These are phyloP conservation scores for Suillus hirtellus DNA, from an alignment of 768 basidiomycete species.

Conservation along the genomic window DNA sequence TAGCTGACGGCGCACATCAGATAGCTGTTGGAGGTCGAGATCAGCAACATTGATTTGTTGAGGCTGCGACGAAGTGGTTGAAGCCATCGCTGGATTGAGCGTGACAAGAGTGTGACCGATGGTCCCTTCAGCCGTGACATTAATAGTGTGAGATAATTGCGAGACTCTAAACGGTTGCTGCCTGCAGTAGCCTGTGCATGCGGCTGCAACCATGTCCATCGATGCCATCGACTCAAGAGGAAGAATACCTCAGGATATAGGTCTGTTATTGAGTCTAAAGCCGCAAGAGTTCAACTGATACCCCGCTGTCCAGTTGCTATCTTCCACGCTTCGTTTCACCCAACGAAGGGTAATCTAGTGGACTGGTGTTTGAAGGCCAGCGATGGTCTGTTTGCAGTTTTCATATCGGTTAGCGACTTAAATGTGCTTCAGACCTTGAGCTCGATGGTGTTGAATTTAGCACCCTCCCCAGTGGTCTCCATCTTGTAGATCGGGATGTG, in stretches of 20 bases:
- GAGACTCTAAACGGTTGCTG: conserved; percentile 12
- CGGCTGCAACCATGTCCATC: conserved; percentile 24
- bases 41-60: conserved; percentile 82
- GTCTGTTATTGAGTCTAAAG: conserved; percentile 21
- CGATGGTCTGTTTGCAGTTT: conserved; percentile 48
- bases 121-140: conserved; percentile 20
- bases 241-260: conserved; percentile 54
- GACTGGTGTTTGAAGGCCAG: conserved; percentile 78
- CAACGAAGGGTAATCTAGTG: conserved; percentile 75
- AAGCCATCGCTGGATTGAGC: conserved; percentile 32
- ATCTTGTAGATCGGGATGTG: conserved; percentile 76
- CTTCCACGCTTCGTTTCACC: conserved; percentile 84
- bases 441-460: conserved; percentile 79
- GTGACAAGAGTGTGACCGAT: conserved; percentile 17
- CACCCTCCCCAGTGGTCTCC: conserved; percentile 78
- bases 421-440: conserved; percentile 49
- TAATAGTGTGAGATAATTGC: conserved; percentile 10
- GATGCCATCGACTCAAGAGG: conserved; percentile 30
- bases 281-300: neutral
- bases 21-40: conserved; percentile 82
- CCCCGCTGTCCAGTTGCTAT: conserved; percentile 58
- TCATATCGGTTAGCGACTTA: conserved; percentile 5
- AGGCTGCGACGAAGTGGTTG: conserved; percentile 35
- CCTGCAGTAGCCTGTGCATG: conserved; percentile 21
- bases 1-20: conserved; percentile 87